Evolutionary conservation across 1,284 basidiomycete species (phyloP), one percentile per base, ranked within the genome.

Genomic region (Rhodofomes roseus): DNA sequence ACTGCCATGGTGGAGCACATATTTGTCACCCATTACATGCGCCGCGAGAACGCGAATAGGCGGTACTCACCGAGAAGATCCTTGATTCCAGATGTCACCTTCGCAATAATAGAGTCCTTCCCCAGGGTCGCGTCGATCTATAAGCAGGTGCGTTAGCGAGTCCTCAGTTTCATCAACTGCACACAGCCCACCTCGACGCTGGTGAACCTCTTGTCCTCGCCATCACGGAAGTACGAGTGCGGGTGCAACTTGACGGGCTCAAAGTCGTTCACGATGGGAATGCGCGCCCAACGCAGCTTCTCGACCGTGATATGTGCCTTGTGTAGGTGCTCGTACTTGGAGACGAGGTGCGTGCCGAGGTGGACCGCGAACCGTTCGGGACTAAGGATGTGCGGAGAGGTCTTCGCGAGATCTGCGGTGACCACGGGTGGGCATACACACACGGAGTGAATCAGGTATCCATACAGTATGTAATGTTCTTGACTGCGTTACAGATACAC

Each of bases 391-490:
- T 96, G 82, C 4, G 93, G 91, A 0, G 93, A 96, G 16, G 85
- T 82, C 74, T 96, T 96, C 39, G 95, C 93, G 41, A 95, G 77
- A 70, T 92, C 91, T 94, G 64, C 2, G 7, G 2, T 22, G 23
- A 41, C 7, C 37, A 48, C n/a, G 9, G 55, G 34, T 55, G 56
- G 14, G 54, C 14, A 27, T 31, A 12, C 46, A 18, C n/a, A 9
- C n/a, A 31, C n/a, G 40, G 12, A 8, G n/a, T 18, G 23, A 29
- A 9, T 39, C 9, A 12, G 18, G 18, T 25, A 52, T 52, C 74
- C 83, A 44, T 68, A 92, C 92, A 91, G 69, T 97, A 93, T 22
- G 87, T 89, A 57, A 96, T 96, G 76, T 97, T 96, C 79, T 97
- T 97, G 74, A 96, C 91, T 90, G 69, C 44, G 65, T 34, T 34